phyloP scores from a whole-genome alignment of 192 early-diverging fungal species.

The Coemansia sp. region DNA sequence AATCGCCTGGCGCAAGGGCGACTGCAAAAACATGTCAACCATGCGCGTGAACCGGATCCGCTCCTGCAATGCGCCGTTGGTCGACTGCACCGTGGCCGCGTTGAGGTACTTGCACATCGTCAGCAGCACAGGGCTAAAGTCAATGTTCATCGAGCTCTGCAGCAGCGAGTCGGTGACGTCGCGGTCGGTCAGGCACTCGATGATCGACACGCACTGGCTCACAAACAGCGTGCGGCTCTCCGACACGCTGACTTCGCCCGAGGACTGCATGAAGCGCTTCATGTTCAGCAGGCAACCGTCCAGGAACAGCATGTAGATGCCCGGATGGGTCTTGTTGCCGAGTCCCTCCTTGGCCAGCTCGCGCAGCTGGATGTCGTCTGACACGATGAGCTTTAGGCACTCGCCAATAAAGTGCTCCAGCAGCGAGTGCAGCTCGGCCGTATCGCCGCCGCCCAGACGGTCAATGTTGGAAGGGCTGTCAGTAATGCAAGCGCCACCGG shows the following conservation, averaged over 20 bases:
- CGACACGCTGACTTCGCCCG: conserved; percentile 50
- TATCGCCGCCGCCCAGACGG: conserved; percentile 43
- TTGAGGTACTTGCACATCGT: conserved; percentile 51
- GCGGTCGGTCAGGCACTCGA: conserved; percentile 47
- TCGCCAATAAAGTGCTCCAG: conserved; percentile 54
- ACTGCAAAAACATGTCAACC: conserved; percentile 48
- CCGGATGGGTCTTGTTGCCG: conserved; percentile 53
- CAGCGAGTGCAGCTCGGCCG: conserved; percentile 47
- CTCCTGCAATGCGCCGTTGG: conserved; percentile 45
- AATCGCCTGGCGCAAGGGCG: conserved; percentile 44
- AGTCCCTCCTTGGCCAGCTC: conserved; percentile 52
- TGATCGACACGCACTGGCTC: conserved; percentile 51
- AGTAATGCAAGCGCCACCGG: conserved; percentile 43
- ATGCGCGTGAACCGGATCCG: conserved; percentile 45
- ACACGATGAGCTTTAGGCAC: conserved; percentile 51
- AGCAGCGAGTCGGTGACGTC: conserved; percentile 39
- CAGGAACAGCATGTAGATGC: conserved; percentile 52
- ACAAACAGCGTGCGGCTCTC: conserved; percentile 55
- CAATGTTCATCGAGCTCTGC: conserved; percentile 46
- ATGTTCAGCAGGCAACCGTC: conserved; percentile 47
- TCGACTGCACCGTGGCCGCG: conserved; percentile 28
- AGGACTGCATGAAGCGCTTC: conserved; percentile 48
- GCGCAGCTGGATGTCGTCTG: conserved; percentile 51
- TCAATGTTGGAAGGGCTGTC: conserved; percentile 28
- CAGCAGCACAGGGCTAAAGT: conserved; percentile 48